Evolutionary conservation across 768 basidiomycete genomes (phyloP).

Genomic region (Mycena capillaripes): DNA sequence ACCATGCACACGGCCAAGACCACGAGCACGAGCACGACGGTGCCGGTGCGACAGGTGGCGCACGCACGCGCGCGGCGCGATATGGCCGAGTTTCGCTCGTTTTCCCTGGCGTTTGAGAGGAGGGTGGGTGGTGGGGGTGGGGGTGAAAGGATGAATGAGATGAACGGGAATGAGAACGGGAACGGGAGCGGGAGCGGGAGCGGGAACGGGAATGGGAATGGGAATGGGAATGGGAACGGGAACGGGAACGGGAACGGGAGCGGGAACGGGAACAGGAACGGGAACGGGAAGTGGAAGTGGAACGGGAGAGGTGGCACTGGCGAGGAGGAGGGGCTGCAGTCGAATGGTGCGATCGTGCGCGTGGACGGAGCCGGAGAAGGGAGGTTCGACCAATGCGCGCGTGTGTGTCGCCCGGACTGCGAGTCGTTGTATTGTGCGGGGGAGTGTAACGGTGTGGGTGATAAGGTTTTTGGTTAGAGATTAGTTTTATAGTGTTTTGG

Average conservation of each 20-base stretch:
- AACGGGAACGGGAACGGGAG: too few species aligned
- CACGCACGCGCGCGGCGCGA: background rate
- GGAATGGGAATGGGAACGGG: too few species aligned
- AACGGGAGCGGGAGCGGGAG: too few species aligned
- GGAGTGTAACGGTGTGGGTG: background rate
- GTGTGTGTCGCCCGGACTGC: background rate
- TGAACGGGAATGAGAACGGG: too few species aligned
- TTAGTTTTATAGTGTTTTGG: too few species aligned
- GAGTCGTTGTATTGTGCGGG: background rate
- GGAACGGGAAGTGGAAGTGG: too few species aligned
- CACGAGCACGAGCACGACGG: background rate
- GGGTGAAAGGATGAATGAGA: too few species aligned
- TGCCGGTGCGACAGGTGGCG: background rate
- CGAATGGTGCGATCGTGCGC: background rate
- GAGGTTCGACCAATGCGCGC: too few species aligned
- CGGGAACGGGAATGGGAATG: too few species aligned
- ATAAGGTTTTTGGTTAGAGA: background rate
- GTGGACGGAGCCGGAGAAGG: background rate
- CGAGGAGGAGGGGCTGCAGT: background rate
- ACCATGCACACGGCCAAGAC: too few species aligned
- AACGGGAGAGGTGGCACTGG: background rate
- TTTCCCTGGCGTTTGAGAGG: background rate
- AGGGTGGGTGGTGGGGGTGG: too few species aligned
- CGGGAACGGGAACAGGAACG: too few species aligned
- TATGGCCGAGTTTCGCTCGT: conserved; percentile 1